phyloP scores from a whole-genome alignment of 2,329 filamentous ascomycete genomes.

The Gremmenia infestans region DNA sequence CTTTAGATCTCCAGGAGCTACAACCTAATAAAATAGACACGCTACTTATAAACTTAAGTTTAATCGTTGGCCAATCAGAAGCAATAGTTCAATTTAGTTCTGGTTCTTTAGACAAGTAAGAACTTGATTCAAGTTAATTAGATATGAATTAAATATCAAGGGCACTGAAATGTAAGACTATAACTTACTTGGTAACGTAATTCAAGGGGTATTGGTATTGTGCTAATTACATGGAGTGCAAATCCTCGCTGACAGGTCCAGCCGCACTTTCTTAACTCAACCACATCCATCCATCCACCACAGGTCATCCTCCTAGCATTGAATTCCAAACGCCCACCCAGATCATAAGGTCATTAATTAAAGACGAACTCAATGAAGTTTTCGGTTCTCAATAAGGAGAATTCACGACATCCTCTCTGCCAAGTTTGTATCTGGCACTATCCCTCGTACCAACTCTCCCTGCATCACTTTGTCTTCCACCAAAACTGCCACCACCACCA shows the following conservation, averaged over 20 bases:
- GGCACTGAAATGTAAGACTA: background rate
- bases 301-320: background rate
- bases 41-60: no score
- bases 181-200: background rate
- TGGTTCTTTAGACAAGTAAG: no score
- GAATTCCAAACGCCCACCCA: conserved; percentile 11
- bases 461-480: conserved; percentile 40
- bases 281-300: background rate
- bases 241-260: conserved; percentile 17
- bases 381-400: conserved; percentile 45
- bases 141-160: no score
- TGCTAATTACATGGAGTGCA: conserved; percentile 20
- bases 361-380: background rate
- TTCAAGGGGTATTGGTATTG: conserved; percentile 15
- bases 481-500: conserved; percentile 40
- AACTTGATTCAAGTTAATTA: no score
- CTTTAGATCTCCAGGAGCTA: no score
- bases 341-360: conserved; percentile 10
- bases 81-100: no score
- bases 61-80: no score
- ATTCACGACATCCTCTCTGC: conserved; percentile 80
- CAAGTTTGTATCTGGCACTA: conserved; percentile 66
- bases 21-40: no score
- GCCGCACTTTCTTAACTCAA: conserved; percentile 11
- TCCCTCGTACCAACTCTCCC: conserved; percentile 48